Conservation (phyloP, 345 rosid species). For the Angophora floribunda region DNA sequence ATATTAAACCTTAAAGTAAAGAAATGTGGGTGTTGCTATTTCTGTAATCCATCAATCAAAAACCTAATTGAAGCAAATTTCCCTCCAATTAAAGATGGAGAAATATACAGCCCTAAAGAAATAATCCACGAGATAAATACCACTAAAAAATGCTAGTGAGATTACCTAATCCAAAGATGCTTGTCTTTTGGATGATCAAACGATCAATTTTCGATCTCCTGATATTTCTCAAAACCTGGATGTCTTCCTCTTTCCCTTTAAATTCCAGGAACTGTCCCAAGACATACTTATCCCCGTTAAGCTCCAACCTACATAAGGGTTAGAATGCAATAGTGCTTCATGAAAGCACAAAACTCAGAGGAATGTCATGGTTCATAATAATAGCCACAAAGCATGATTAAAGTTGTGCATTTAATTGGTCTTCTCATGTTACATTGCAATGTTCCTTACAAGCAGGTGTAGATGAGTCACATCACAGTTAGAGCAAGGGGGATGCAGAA, state of each 20-base stretch:
- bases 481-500: background rate
- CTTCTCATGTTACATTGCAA: background rate
- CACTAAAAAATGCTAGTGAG: background rate
- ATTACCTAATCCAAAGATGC: constrained; percentile 86
- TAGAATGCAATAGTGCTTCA: background rate
- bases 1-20: background rate
- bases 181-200: constrained; percentile 53
- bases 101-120: background rate
- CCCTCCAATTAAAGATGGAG: background rate
- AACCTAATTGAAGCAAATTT: background rate
- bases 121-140: background rate
- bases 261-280: constrained; percentile 82
- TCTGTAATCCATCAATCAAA: background rate
- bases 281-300: constrained; percentile 56
- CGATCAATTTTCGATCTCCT: constrained; percentile 75
- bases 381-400: background rate
- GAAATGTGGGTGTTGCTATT: background rate
- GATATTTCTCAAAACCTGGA: constrained; percentile 39
- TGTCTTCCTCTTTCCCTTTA: constrained; percentile 76
- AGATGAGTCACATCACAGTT: background rate
- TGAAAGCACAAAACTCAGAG: background rate
- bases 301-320: constrained; percentile 55
- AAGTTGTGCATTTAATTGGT: background rate
- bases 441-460: background rate
- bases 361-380: background rate